Percentiles rank a stretch among this genome's conserved stretches.
phyloP scores from a whole-genome alignment of 1,139 yeast species.

The Spathaspora sp. region DNA sequence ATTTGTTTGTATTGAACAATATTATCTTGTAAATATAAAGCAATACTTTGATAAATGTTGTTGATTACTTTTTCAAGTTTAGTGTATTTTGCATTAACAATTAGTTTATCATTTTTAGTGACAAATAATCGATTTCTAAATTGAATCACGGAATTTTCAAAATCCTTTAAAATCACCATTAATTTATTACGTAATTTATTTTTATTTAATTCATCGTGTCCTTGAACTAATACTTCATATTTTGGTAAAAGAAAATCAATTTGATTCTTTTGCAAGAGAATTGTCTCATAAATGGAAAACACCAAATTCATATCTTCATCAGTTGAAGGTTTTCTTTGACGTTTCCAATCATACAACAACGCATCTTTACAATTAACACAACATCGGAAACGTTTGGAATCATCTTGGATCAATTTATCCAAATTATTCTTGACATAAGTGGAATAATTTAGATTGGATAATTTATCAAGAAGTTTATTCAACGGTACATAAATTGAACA shows the following conservation, averaged over 20 bases:
- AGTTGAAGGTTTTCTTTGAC: slow-evolving; percentile 23
- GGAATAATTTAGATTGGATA: slow-evolving; percentile 39
- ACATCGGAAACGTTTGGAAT: slow-evolving; percentile 38
- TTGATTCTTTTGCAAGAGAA: slow-evolving; percentile 34
- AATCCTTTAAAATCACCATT: slow-evolving; percentile 33
- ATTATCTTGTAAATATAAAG: slow-evolving; percentile 36
- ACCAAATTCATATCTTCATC: slow-evolving; percentile 17
- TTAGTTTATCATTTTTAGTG: slow-evolving; percentile 15
- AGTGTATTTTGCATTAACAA: slow-evolving; percentile 17
- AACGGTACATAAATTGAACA: slow-evolving; percentile 79
- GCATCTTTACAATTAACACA: slow-evolving; percentile 69
- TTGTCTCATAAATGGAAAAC: slow-evolving; percentile 30
- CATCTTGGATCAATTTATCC: slow-evolving; percentile 15
- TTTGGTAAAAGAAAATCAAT: slow-evolving; percentile 31
- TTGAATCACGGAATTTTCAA: slow-evolving; percentile 26
- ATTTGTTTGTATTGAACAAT: slow-evolving; percentile 29
- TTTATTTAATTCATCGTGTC: slow-evolving; percentile 11
- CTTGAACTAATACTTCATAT: slow-evolving; percentile 21
- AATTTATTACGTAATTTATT: slow-evolving; percentile 26
- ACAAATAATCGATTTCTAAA: slow-evolving; percentile 28
- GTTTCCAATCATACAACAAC: slow-evolving; percentile 56
- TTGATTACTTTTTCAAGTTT: slow-evolving; percentile 22
- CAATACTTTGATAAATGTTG: slow-evolving; percentile 36
- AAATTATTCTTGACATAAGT: slow-evolving; percentile 25
- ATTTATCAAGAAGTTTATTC: slow-evolving; percentile 41